Percentiles rank a stretch among this genome's conserved stretches.
phyloP scores from a whole-genome alignment of 2,329 filamentous ascomycete species.

The Apiospora malaysiana region DNA sequence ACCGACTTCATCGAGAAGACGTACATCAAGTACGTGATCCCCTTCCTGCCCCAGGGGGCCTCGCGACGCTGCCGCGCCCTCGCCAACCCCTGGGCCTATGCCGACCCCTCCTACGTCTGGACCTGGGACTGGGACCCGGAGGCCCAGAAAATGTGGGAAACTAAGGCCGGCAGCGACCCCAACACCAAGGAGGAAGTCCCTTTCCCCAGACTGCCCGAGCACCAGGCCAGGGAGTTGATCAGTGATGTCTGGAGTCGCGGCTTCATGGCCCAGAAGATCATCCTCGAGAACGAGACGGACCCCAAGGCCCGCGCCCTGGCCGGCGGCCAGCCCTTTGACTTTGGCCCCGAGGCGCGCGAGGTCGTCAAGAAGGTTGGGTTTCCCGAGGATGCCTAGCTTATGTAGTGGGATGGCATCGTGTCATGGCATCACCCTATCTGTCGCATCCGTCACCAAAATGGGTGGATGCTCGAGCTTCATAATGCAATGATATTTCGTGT shows the following conservation, averaged over 20 bases:
- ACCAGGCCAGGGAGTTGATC: conserved; percentile 23
- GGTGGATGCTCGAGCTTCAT: neutral
- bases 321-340: conserved; percentile 35
- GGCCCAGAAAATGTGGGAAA: neutral
- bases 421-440: neutral
- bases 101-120: conserved; percentile 34
- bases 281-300: conserved; percentile 37
- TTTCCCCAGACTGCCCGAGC: conserved; percentile 32
- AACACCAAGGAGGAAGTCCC: conserved; percentile 28
- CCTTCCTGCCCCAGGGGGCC: conserved; percentile 37
- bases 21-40: conserved; percentile 36
- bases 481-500: neutral
- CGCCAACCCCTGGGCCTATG: conserved; percentile 39
- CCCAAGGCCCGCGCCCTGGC: conserved; percentile 31
- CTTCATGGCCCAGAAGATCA: conserved; percentile 36
- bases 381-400: neutral
- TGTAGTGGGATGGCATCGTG: neutral
- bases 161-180: conserved; percentile 30
- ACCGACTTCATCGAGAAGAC: conserved; percentile 39
- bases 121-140: conserved; percentile 38
- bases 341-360: conserved; percentile 34
- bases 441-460: neutral
- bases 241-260: conserved; percentile 30
- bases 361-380: conserved; percentile 19
- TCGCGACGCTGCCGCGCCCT: conserved; percentile 38